These are phyloP conservation scores for Picea sitchensis DNA, from an alignment of 75 land plant species.

Conservation along the genomic window DNA sequence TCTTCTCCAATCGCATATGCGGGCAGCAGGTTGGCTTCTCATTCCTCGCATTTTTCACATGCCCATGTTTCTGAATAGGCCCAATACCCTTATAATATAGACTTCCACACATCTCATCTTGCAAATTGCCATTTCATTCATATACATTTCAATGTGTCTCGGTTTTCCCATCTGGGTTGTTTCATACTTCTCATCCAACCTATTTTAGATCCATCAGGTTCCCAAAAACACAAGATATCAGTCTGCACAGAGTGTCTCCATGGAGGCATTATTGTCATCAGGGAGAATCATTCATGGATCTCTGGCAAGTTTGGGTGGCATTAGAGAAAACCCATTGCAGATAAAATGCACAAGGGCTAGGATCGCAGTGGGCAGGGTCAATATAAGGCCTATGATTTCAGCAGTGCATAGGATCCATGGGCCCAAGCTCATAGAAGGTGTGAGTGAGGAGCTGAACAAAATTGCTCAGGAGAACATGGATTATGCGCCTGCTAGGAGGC, in stretches of 20 bases:
- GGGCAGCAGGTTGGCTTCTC: neutral
- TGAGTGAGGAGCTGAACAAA: constrained; percentile 41
- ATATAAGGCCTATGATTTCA: neutral
- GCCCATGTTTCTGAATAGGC: neutral
- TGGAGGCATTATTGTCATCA: constrained; percentile 2
- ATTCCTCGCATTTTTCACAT: neutral
- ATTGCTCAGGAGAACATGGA: constrained; percentile 55
- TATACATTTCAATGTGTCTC: neutral
- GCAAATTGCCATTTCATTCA: neutral
- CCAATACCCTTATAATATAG: neutral
- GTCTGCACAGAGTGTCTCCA: neutral
- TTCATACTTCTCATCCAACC: neutral
- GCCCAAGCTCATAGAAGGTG: constrained; percentile 30
- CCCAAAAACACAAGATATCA: neutral
- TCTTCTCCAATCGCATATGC: too few species aligned
- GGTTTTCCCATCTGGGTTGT: neutral
- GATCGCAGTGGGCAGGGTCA: neutral
- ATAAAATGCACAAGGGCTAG: neutral
- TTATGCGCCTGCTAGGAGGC: constrained; percentile 41
- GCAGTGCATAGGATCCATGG: constrained; percentile 12
- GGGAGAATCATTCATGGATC: neutral
- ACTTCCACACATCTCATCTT: neutral
- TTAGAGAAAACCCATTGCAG: neutral
- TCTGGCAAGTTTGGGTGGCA: constrained; percentile 1
- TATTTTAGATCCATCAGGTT: neutral